Evolutionary conservation across 257 asterid genomes (phyloP).

Genomic region (Solanum sparsipilum): DNA sequence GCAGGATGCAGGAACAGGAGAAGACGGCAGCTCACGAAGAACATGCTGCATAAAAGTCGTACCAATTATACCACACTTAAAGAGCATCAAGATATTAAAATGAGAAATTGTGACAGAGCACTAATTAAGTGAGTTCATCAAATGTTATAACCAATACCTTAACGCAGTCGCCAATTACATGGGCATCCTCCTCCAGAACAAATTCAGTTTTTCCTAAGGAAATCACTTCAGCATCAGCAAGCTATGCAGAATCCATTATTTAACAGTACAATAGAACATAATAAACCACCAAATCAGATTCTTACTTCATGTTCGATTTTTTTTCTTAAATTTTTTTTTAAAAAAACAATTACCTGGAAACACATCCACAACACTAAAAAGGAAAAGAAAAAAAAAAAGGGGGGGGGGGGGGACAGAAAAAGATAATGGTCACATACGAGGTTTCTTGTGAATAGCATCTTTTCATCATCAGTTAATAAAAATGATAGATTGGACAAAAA

Average conservation of each 20-base stretch:
- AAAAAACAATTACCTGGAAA: background rate
- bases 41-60: conserved; percentile 54
- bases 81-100: background rate
- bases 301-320: background rate
- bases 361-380: background rate
- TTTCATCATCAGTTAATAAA: background rate
- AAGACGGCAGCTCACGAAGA: conserved; percentile 92
- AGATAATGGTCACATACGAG: background rate
- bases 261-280: background rate
- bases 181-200: conserved; percentile 77
- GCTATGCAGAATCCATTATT: background rate
- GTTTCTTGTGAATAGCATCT: background rate
- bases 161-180: conserved; percentile 82
- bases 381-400: background rate
- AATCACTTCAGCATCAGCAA: background rate
- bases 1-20: conserved; percentile 97
- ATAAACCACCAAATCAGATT: background rate
- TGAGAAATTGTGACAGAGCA: background rate
- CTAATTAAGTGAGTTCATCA: background rate
- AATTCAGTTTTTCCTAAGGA: conserved; percentile 62
- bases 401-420: background rate
- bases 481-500: background rate
- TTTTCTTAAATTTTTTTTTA: too few relatives aligned
- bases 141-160: conserved; percentile 42
- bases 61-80: conserved; percentile 10